Evolutionary conservation across 768 basidiomycete species (phyloP).

Genomic region (Serendipita sp.): DNA sequence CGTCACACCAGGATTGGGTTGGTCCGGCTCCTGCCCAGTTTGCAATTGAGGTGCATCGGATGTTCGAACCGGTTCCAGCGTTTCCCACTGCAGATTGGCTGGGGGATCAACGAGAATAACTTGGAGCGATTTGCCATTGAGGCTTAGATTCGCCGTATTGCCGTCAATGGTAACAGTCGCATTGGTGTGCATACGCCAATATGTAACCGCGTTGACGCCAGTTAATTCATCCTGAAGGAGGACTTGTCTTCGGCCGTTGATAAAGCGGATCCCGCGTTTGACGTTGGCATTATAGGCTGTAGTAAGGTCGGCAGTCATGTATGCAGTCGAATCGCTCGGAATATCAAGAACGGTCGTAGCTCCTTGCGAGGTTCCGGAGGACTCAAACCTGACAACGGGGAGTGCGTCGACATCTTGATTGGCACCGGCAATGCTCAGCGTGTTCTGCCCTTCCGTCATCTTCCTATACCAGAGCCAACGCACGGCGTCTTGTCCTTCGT

Average conservation of each 20-base stretch:
- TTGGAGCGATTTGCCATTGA: constrained; percentile 51
- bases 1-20: constrained; percentile 59
- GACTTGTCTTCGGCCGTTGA: constrained; percentile 77
- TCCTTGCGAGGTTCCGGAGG: constrained; percentile 46
- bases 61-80: constrained; percentile 38
- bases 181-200: constrained; percentile 96
- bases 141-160: constrained; percentile 55
- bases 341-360: constrained; percentile 65
- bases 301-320: constrained; percentile 61
- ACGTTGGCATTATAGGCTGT: constrained; percentile 54
- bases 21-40: constrained; percentile 36
- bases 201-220: constrained; percentile 33
- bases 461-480: constrained; percentile 95
- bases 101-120: constrained; percentile 55
- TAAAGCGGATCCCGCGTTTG: constrained; percentile 66
- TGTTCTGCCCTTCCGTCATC: constrained; percentile 96
- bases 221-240: constrained; percentile 87
- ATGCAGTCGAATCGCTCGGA: constrained; percentile 58
- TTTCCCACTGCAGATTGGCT: constrained; percentile 47
- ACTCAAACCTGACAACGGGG: constrained; percentile 44
- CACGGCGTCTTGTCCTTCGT: constrained; percentile 46
- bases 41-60: constrained; percentile 49
- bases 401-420: constrained; percentile 69
- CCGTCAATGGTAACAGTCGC: constrained; percentile 51
- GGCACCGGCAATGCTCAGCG: constrained; percentile 51